Evolutionary conservation across 129 eudicot genomes (phyloP).

Genomic region (Ambrosia trifida): DNA sequence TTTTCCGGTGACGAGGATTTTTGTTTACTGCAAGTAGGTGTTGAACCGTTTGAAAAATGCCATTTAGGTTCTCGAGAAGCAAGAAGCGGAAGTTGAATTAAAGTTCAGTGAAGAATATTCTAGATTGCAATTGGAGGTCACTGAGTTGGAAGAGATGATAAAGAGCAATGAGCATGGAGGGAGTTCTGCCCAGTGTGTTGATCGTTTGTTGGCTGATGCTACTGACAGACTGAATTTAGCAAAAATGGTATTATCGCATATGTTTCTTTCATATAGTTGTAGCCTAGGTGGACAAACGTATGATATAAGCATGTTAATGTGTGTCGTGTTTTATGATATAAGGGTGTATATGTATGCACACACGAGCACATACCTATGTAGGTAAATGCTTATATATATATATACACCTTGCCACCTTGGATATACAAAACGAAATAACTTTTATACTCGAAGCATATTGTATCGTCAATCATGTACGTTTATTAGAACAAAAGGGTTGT

Average conservation of each 20-base stretch:
- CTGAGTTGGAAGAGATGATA: slow-evolving; percentile 46
- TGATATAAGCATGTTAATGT: neutral
- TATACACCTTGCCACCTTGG: too few relatives aligned
- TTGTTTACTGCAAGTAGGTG: slow-evolving; percentile 10
- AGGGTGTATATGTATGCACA: neutral
- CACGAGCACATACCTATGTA: too few relatives aligned
- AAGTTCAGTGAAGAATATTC: slow-evolving; percentile 32
- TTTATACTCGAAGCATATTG: neutral
- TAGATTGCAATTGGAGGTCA: slow-evolving; percentile 45
- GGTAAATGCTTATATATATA: too few relatives aligned
- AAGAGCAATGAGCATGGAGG: slow-evolving; percentile 25
- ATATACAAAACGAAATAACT: neutral
- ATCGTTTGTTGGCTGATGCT: slow-evolving; percentile 36
- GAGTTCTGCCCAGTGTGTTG: slow-evolving; percentile 21
- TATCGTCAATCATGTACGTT: too few relatives aligned
- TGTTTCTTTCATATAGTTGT: slow-evolving; percentile 5
- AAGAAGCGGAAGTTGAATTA: slow-evolving; percentile 43
- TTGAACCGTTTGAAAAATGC: slow-evolving; percentile 20
- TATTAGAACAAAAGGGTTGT: too few relatives aligned
- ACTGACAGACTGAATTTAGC: slow-evolving; percentile 45
- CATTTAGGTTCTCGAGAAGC: slow-evolving; percentile 51
- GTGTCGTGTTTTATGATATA: slow-evolving; percentile 4
- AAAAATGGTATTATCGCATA: slow-evolving; percentile 46
- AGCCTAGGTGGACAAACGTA: neutral
- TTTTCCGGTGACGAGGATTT: slow-evolving; percentile 3